Conservation (phyloP, 108 stramenopile species). For the Skeletonema tropicum region DNA sequence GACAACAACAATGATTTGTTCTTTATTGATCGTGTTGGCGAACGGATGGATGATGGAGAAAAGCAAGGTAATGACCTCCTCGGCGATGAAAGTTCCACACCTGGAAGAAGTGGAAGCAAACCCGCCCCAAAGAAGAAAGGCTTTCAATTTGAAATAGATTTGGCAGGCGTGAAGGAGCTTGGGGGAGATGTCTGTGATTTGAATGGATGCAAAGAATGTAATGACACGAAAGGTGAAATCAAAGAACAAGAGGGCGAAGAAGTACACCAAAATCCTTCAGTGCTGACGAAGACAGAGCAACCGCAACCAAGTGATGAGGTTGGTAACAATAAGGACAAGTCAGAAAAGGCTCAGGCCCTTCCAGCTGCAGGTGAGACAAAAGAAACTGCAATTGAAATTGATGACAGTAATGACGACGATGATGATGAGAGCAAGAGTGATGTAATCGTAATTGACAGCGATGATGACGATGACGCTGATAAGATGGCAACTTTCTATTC, state of each 20-base stretch:
- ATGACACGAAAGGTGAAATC: background rate
- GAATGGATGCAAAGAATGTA: background rate
- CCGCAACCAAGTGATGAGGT: background rate
- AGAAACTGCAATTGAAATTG: slow-evolving; percentile 15
- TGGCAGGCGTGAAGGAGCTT: slow-evolving; percentile 36
- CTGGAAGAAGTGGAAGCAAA: background rate
- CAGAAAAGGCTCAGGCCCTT: background rate
- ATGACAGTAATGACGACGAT: slow-evolving; percentile 24
- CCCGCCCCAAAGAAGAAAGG: slow-evolving; percentile 3
- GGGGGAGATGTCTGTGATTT: slow-evolving; percentile 24
- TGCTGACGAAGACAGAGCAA: background rate
- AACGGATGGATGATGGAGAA: slow-evolving; percentile 17
- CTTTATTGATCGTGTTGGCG: slow-evolving; percentile 71
- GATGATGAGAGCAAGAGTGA: background rate
- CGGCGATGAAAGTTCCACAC: slow-evolving; percentile 8
- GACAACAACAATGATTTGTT: slow-evolving; percentile 51
- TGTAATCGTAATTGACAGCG: slow-evolving; percentile 7
- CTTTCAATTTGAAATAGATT: slow-evolving; percentile 43
- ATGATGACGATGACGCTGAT: slow-evolving; percentile 50
- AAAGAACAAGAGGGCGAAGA: background rate
- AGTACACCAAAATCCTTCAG: background rate
- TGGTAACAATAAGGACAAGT: background rate
- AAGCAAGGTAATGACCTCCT: slow-evolving; percentile 2
- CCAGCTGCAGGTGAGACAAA: slow-evolving; percentile 2
- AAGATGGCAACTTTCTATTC: slow-evolving; percentile 36